Percentiles rank a stretch among this genome's conserved stretches.
These are phyloP conservation scores for Candida broadrunensis DNA, from an alignment of 805 yeast genomes.

Conservation along the genomic window DNA sequence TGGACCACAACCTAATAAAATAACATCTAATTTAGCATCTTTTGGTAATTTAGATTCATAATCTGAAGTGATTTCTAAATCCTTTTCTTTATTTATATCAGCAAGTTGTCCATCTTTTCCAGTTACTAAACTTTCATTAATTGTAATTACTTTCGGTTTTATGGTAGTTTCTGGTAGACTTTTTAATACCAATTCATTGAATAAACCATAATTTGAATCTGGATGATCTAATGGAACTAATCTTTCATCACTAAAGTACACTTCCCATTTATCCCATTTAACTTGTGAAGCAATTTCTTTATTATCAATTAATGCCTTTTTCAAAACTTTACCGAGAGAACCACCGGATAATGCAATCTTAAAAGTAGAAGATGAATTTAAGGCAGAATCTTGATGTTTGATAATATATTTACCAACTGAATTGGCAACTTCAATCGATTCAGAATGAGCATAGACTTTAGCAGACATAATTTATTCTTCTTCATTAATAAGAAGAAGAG, in stretches of 20 bases:
- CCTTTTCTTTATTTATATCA: slow-evolving; percentile 47
- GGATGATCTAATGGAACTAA: slow-evolving; percentile 76
- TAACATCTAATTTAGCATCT: slow-evolving; percentile 51
- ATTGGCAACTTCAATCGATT: slow-evolving; percentile 58
- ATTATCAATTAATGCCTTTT: slow-evolving; percentile 64
- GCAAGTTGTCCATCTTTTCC: slow-evolving; percentile 43
- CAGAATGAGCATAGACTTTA: slow-evolving; percentile 47
- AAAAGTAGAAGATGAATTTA: slow-evolving; percentile 47
- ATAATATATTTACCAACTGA: slow-evolving; percentile 65
- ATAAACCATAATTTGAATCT: slow-evolving; percentile 84
- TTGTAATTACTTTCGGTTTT: slow-evolving; percentile 63
- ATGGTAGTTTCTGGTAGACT: slow-evolving; percentile 35
- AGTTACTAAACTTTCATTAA: slow-evolving; percentile 59
- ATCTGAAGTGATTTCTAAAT: slow-evolving; percentile 51
- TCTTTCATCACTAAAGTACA: slow-evolving; percentile 89
- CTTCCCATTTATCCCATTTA: slow-evolving; percentile 73
- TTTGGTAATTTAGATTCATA: slow-evolving; percentile 60
- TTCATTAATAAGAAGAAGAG: not conserved
- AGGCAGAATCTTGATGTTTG: slow-evolving; percentile 57
- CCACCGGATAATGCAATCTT: slow-evolving; percentile 90
- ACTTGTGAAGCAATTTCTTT: slow-evolving; percentile 39
- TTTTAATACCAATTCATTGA: slow-evolving; percentile 60
- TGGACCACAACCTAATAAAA: slow-evolving; percentile 89
- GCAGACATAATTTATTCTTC: slow-evolving; percentile 27
- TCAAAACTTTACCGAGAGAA: slow-evolving; percentile 72